Evolutionary conservation across 108 stramenopile species (phyloP), one percentile per base, ranked within the genome.

Genomic region (Cyclostephanos tholiformis): DNA sequence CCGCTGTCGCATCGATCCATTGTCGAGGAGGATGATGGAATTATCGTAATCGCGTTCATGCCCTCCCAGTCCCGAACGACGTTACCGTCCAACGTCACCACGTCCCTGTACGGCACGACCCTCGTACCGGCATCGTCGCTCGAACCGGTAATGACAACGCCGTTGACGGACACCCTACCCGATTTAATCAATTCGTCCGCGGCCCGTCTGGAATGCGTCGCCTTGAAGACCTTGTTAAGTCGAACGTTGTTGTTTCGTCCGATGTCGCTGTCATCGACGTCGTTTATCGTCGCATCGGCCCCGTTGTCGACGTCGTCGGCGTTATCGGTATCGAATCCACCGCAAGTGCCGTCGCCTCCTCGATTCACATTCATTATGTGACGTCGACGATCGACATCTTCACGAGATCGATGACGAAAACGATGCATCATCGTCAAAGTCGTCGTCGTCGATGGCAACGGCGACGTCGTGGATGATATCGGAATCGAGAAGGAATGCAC

Each of bases 171-270:
- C 12, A 93, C 87, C 3, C 92, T 64, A 16, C 88, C 90, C 19
- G 32, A 26, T 44, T 64, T 76, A 36, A 93, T 91, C n/a, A 93
- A 71, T 52, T 44, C 26, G 74, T 93, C 92, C 0, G 92, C 89
- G 61, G 80, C 69, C 51, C 92, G 71, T 64, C 92, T 63, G 9
- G 88, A 89, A 76, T 93, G 90, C 1, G 88, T 91, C 14, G 75
- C 68, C 48, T 88, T 90, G 84, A 93, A 91, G 10, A 88, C 88
- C 58, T 93, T 93, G 80, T 93, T 93, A 48, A 93, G 79, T 51
- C 92, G 73, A 22, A 93, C 85, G 41, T 75, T 69, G 44, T 14
- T 1, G 16, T 14, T 14, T 2, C 44, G 2, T 0, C 16, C 44
- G 44, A 30, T 48, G 69, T 68, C 48, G 43, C 0, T n/a, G 61